Percentiles rank a stretch among this genome's conserved stretches.
phyloP scores from a whole-genome alignment of 805 yeast genomes.

The Starmera dryadoides region DNA sequence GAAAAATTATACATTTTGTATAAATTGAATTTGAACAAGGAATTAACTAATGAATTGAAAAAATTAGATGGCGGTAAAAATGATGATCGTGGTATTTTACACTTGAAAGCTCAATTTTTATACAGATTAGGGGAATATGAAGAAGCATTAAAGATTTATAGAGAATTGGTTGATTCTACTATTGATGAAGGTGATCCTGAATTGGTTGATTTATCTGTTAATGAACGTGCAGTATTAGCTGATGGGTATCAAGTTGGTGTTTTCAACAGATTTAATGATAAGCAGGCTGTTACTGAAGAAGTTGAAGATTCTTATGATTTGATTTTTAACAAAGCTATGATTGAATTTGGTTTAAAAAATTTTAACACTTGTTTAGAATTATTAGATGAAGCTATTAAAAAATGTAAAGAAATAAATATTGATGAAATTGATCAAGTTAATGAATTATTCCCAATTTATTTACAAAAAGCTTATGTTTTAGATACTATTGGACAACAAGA shows the following conservation, averaged over 20 bases:
- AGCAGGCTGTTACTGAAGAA: constrained; percentile 13
- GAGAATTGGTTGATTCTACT: constrained; percentile 31
- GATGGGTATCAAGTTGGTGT: constrained; percentile 25
- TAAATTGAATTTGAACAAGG: constrained; percentile 35
- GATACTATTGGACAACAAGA: constrained; percentile 31
- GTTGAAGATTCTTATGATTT: constrained; percentile 45
- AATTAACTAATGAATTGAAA: constrained; percentile 20
- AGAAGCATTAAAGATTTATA: constrained; percentile 45
- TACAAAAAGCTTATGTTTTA: constrained; percentile 53
- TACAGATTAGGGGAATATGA: constrained; percentile 43
- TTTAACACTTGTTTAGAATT: constrained; percentile 31
- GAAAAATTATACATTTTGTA: constrained; percentile 61
- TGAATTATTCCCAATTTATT: constrained; percentile 54
- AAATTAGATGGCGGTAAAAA: constrained; percentile 10
- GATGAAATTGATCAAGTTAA: constrained; percentile 35
- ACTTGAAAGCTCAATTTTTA: constrained; percentile 45
- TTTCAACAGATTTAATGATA: constrained; percentile 4
- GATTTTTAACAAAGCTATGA: constrained; percentile 56
- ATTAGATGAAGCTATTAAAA: constrained; percentile 36
- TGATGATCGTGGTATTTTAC: constrained; percentile 33
- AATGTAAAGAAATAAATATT: constrained; percentile 32
- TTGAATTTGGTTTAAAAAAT: constrained; percentile 38
- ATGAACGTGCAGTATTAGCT: constrained; percentile 62
- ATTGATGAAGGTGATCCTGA: constrained; percentile 29
- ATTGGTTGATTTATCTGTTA: constrained; percentile 50